Evolutionary conservation across 768 basidiomycete species (phyloP).

Genomic region (Pleurotus tuoliensis): DNA sequence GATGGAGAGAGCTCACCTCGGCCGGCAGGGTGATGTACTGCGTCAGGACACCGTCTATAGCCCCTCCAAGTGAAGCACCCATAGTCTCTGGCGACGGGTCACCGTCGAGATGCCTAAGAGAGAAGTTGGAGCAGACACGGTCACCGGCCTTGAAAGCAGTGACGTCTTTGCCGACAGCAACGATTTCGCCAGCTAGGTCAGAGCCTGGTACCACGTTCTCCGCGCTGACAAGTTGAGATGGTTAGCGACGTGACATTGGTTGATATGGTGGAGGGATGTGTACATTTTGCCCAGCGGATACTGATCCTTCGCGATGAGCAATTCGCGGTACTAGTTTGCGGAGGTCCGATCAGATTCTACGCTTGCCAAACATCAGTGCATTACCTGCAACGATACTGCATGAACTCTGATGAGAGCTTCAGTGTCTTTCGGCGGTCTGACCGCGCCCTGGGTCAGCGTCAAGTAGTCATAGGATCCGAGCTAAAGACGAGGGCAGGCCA

Average conservation of each 20-base stretch:
- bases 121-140: slow-evolving; percentile 52
- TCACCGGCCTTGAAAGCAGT: slow-evolving; percentile 49
- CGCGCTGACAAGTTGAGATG: slow-evolving; percentile 2
- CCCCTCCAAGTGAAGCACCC: slow-evolving; percentile 37
- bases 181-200: slow-evolving; percentile 56
- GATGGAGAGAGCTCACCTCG: slow-evolving; percentile 21
- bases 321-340: slow-evolving; percentile 42
- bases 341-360: background rate
- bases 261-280: background rate
- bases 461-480: slow-evolving; percentile 22
- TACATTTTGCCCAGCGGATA: slow-evolving; percentile 31
- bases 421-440: slow-evolving; percentile 30
- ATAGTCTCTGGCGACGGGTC: slow-evolving; percentile 31
- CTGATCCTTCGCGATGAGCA: slow-evolving; percentile 33
- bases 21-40: slow-evolving; percentile 49
- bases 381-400: slow-evolving; percentile 52
- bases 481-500: slow-evolving; percentile 2
- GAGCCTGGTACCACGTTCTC: slow-evolving; percentile 34
- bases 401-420: slow-evolving; percentile 55
- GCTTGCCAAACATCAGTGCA: background rate
- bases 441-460: slow-evolving; percentile 19
- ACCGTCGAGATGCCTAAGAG: slow-evolving; percentile 42
- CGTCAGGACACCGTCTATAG: slow-evolving; percentile 46
- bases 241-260: background rate
- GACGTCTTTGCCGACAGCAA: slow-evolving; percentile 40